Percentiles rank a stretch among this genome's conserved stretches.
These are phyloP conservation scores for Dalbergia oliveri DNA, from an alignment of 306 rosid genomes.

Conservation along the genomic window DNA sequence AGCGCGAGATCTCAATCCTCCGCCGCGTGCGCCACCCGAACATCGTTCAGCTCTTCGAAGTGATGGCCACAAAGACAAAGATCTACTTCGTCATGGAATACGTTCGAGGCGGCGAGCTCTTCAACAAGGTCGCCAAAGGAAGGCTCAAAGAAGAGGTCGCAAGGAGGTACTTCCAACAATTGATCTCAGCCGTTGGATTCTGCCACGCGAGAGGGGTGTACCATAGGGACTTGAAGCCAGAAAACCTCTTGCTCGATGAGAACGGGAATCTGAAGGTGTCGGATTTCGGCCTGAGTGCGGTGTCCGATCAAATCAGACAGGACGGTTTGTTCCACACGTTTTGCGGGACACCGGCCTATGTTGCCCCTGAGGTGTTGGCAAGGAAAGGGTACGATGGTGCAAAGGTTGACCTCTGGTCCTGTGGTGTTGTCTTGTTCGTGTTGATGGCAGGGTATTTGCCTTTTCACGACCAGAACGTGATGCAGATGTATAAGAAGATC, in stretches of 20 bases:
- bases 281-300: slow-evolving; percentile 89
- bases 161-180: slow-evolving; percentile 79
- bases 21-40: slow-evolving; percentile 96
- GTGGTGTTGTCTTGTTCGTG: slow-evolving; percentile 87
- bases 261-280: slow-evolving; percentile 85
- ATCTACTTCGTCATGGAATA: slow-evolving; percentile 95
- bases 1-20: slow-evolving; percentile 97
- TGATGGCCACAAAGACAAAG: slow-evolving; percentile 94
- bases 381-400: slow-evolving; percentile 90
- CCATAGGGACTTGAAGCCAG: slow-evolving; percentile 92
- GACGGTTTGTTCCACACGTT: slow-evolving; percentile 94
- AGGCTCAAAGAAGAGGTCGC: slow-evolving; percentile 85
- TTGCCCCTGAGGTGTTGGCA: slow-evolving; percentile 89
- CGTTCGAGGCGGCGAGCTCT: slow-evolving; percentile 94
- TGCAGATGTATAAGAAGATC: slow-evolving; percentile 94
- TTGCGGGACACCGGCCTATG: slow-evolving; percentile 97
- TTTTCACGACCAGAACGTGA: slow-evolving; percentile 86
- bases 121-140: slow-evolving; percentile 94
- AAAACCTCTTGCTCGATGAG: slow-evolving; percentile 78
- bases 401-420: slow-evolving; percentile 92
- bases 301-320: slow-evolving; percentile 86
- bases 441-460: slow-evolving; percentile 95
- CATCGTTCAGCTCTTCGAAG: slow-evolving; percentile 92
- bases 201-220: slow-evolving; percentile 93
- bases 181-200: slow-evolving; percentile 85